Evolutionary conservation across 1,139 yeast genomes (phyloP), one percentile per base, ranked within the genome.

Genomic region (Trichomonascaceae sp.): DNA sequence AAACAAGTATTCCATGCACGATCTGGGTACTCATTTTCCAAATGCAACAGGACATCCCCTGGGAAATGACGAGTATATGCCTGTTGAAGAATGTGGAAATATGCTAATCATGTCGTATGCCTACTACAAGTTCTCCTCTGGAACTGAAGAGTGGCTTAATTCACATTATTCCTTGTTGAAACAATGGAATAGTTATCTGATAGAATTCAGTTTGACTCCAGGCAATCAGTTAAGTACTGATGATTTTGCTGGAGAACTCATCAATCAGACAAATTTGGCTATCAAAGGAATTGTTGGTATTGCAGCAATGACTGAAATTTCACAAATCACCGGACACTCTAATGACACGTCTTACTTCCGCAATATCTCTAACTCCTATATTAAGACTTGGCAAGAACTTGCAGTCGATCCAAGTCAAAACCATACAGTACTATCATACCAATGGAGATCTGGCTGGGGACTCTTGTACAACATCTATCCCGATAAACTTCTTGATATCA

Each of bases 201-300:
- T 36, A 9, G 41, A 36, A 36, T 36, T 43, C 22, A 43, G 45
- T 24, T 30, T 17, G 3, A 43, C 20, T 10, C 55, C 57, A 2
- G 51, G 39, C n/a, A 18, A 46, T 15, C 57, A 52, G 47, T 22
- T 55, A 8, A 52, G 55, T 20, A 53, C 57, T 45, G 57, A 55
- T 22, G 57, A 52, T 50, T 53, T 53, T 45, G 45, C 44, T 13
- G 55, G 57, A 36, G 41, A 36, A 15, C 41, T 36, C 8, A 36
- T 36, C 15, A 36, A 36, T 7, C 41, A 36, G 41, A 36, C 41
- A 3, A 36, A 36, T 15, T 15, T 36, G 7, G 41, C 41, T 17
- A 36, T 36, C 41, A 36, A 36, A 15, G 41, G 41, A n/a, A 36
- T 36, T 3, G 41, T 36, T 13, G 41, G 41, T 13, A 36, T 36